phyloP scores from a whole-genome alignment of 2,329 filamentous ascomycete genomes.

The Talaromyces amestolkiae region DNA sequence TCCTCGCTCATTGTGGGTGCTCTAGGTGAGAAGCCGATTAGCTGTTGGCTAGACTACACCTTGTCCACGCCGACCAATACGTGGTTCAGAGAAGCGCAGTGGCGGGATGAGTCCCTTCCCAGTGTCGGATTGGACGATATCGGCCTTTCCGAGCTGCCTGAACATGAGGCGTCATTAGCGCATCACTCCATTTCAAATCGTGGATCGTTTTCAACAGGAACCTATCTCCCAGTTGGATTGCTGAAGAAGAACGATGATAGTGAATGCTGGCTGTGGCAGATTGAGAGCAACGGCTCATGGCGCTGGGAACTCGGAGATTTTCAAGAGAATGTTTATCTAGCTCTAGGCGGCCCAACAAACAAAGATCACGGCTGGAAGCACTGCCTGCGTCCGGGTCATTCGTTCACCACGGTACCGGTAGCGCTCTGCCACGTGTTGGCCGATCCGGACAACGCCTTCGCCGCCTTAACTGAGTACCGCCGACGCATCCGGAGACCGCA shows the following conservation, averaged over 20 bases:
- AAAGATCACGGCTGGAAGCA: slow-evolving; percentile 32
- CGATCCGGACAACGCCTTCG: slow-evolving; percentile 27
- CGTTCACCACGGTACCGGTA: slow-evolving; percentile 27
- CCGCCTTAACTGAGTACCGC: slow-evolving; percentile 31
- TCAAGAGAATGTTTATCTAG: slow-evolving; percentile 34
- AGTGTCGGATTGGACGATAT: slow-evolving; percentile 31
- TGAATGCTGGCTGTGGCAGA: slow-evolving; percentile 37
- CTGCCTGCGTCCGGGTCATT: slow-evolving; percentile 24
- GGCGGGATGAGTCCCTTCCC: slow-evolving; percentile 28
- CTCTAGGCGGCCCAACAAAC: slow-evolving; percentile 28
- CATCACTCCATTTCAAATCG: slow-evolving; percentile 27
- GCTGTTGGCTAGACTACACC: slow-evolving; percentile 28
- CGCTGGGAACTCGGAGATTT: slow-evolving; percentile 38
- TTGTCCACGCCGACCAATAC: slow-evolving; percentile 28
- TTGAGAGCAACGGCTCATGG: slow-evolving; percentile 40
- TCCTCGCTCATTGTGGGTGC: slow-evolving; percentile 28
- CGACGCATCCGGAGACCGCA: slow-evolving; percentile 31
- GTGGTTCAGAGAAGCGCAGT: slow-evolving; percentile 39
- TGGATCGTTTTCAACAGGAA: slow-evolving; percentile 32
- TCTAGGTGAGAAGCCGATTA: slow-evolving; percentile 19
- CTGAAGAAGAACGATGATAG: slow-evolving; percentile 23
- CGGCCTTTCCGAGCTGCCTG: slow-evolving; percentile 24
- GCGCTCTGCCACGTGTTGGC: slow-evolving; percentile 23
- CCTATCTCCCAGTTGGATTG: slow-evolving; percentile 33
- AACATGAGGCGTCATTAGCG: slow-evolving; percentile 24